These are phyloP conservation scores for Hexamita inflata DNA, from an alignment of 208 protist species.

Conservation along the genomic window DNA sequence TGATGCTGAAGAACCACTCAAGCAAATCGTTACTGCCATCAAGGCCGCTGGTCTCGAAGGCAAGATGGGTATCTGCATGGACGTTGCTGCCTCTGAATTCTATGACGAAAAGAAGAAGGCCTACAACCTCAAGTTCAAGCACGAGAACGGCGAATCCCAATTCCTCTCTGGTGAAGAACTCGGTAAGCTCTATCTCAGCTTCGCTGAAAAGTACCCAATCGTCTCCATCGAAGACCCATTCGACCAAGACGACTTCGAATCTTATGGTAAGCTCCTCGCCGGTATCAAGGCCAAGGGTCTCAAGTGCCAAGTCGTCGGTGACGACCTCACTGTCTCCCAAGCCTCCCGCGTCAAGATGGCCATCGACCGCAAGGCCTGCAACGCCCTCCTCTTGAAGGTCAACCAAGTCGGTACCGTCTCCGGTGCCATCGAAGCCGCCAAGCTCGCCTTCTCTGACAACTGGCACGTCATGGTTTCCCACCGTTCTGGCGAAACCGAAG, in stretches of 20 bases:
- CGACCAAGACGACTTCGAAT: constrained; percentile 74
- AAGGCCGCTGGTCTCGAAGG: constrained; percentile 70
- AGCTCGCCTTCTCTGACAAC: constrained; percentile 59
- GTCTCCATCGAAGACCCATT: constrained; percentile 97
- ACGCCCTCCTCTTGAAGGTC: constrained; percentile 93
- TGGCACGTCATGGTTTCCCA: constrained; percentile 78
- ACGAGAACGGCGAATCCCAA: constrained; percentile 39
- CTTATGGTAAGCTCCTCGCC: constrained; percentile 62
- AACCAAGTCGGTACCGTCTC: constrained; percentile 95
- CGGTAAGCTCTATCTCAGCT: constrained; percentile 66
- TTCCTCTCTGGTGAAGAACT: constrained; percentile 57
- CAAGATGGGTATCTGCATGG: constrained; percentile 90
- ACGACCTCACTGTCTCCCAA: constrained; percentile 93
- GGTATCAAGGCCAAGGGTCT: constrained; percentile 42
- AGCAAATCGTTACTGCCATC: constrained; percentile 82
- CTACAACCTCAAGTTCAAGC: constrained; percentile 92
- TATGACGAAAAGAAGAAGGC: constrained; percentile 72
- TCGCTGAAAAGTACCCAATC: constrained; percentile 72
- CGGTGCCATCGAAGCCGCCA: constrained; percentile 79
- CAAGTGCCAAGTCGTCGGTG: constrained; percentile 82
- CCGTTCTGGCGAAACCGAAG: constrained; percentile 89
- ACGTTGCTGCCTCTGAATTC: constrained; percentile 92
- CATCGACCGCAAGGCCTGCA: constrained; percentile 68
- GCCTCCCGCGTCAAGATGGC: constrained; percentile 74
- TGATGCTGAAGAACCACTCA: constrained; percentile 79